These are phyloP conservation scores for Colletotrichum cordylinicola DNA, from an alignment of 2,329 filamentous ascomycete species.

Conservation along the genomic window DNA sequence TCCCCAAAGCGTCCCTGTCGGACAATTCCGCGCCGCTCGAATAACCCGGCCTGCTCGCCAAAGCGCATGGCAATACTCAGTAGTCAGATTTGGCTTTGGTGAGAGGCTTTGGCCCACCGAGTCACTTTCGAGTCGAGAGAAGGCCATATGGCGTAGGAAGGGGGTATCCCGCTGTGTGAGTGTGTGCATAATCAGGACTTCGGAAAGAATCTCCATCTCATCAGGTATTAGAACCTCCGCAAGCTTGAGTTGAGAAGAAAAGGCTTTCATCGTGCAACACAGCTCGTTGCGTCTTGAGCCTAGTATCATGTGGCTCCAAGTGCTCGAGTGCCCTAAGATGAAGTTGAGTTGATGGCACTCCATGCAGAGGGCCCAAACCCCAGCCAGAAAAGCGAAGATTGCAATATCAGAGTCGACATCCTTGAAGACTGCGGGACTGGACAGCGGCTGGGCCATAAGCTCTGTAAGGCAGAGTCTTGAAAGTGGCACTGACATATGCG, in stretches of 20 bases:
- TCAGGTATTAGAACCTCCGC: not conserved
- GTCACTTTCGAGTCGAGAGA: not conserved
- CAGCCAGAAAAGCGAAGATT: not conserved
- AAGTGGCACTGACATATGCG: not conserved
- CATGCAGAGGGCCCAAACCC: not conserved
- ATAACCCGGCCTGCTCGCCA: not conserved
- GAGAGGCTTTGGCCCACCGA: fast-evolving
- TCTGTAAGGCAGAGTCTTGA: not conserved
- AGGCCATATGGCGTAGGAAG: not conserved
- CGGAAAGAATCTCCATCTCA: not conserved
- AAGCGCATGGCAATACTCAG: not conserved
- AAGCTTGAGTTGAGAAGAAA: not conserved
- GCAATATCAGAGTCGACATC: not conserved
- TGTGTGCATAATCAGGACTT: not conserved
- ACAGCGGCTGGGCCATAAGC: not conserved
- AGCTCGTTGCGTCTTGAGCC: not conserved
- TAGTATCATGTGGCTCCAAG: not conserved
- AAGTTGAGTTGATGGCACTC: not conserved
- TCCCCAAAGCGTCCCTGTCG: not conserved
- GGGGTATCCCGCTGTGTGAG: not conserved
- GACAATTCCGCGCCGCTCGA: not conserved
- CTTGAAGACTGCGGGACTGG: not conserved
- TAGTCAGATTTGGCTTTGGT: not conserved
- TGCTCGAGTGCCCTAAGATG: not conserved
- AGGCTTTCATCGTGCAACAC: not conserved